Conservation (phyloP, 768 basidiomycete species). For the Lyophyllum decastes region DNA sequence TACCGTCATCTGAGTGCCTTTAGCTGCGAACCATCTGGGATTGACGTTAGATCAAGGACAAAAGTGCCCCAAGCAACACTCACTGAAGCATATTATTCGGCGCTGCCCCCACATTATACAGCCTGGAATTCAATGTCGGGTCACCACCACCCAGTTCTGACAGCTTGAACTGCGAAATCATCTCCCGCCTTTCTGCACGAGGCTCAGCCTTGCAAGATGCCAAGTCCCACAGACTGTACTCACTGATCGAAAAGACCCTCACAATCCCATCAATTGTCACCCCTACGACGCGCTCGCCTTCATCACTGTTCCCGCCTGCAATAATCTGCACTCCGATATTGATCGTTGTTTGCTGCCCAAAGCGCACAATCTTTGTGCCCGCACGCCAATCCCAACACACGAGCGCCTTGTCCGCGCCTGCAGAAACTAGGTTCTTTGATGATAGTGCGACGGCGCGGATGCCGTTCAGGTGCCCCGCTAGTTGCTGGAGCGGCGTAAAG, state of each 20-base stretch:
- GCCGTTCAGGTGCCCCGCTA: conserved; percentile 85
- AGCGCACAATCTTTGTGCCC: conserved; percentile 86
- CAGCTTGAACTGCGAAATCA: conserved; percentile 91
- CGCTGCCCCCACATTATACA: conserved; percentile 78
- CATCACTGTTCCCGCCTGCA: conserved; percentile 44
- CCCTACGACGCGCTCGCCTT: conserved; percentile 82
- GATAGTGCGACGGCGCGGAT: conserved; percentile 89
- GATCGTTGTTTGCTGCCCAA: conserved; percentile 91
- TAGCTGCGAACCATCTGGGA: conserved; percentile 83
- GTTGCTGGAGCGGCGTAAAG: conserved; percentile 80
- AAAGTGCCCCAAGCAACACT: conserved; percentile 39
- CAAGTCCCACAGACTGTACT: conserved; percentile 27
- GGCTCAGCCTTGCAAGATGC: conserved; percentile 34
- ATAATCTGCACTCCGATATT: conserved; percentile 90
- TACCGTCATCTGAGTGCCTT: conserved; percentile 89
- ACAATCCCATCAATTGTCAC: conserved; percentile 93
- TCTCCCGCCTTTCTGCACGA: conserved; percentile 62
- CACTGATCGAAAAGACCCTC: conserved; percentile 87
- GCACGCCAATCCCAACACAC: conserved; percentile 93
- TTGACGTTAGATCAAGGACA: not conserved
- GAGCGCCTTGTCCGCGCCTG: conserved; percentile 71
- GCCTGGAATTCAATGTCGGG: conserved; percentile 61
- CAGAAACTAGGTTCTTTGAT: conserved; percentile 83
- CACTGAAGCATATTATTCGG: conserved; percentile 88
- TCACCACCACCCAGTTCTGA: conserved; percentile 73